Conservation (phyloP, 23 red algal genomes). For the Gracilaria gracilis region DNA sequence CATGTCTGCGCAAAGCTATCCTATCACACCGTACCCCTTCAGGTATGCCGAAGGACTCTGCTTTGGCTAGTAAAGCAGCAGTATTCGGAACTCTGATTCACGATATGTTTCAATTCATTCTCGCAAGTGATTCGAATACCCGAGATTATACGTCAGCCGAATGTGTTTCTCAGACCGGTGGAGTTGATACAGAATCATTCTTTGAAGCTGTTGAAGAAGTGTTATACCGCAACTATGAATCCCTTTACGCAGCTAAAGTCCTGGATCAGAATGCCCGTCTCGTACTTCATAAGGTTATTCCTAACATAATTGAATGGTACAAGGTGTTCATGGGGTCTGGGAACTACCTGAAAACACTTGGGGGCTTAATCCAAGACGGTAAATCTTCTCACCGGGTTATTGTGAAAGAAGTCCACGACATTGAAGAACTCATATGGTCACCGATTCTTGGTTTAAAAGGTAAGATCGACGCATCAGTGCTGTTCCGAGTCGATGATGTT, state of each 20-base stretch:
- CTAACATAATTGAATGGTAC: constrained; percentile 72
- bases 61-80: constrained; percentile 46
- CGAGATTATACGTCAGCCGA: constrained; percentile 6
- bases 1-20: constrained; percentile 73
- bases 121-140: constrained; percentile 35
- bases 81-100: constrained; percentile 83
- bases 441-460: constrained; percentile 95
- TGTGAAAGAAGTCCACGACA: constrained; percentile 62
- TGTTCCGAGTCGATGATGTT: constrained; percentile 29
- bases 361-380: constrained; percentile 1
- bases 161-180: constrained; percentile 28
- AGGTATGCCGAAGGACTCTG: constrained; percentile 17
- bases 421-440: constrained; percentile 94
- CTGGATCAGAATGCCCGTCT: constrained; percentile 28
- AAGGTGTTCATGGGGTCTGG: constrained; percentile 17
- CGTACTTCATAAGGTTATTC: constrained; percentile 60
- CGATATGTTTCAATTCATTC: constrained; percentile 70
- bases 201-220: constrained; percentile 60
- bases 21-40: constrained; percentile 61
- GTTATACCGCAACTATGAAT: constrained; percentile 32
- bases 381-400: constrained; percentile 33
- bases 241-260: constrained; percentile 59
- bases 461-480: constrained; percentile 88
- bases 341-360: constrained; percentile 3
- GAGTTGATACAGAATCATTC: constrained; percentile 25